phyloP scores from a whole-genome alignment of 768 basidiomycete genomes.

The Artomyces pyxidatus region DNA sequence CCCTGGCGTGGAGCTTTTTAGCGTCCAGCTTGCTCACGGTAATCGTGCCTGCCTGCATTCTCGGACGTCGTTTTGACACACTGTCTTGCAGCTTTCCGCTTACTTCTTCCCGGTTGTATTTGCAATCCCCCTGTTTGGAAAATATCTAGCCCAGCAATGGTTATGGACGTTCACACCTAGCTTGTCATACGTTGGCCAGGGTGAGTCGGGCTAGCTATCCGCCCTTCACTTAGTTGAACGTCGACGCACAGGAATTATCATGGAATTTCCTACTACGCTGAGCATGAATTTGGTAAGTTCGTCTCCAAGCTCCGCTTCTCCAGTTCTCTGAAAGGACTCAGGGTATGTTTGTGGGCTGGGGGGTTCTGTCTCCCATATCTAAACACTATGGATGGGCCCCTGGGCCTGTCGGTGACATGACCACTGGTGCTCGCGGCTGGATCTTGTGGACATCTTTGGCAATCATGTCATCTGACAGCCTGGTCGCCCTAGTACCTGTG shows the following conservation, averaged over 20 bases:
- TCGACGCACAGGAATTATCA: constrained; percentile 67
- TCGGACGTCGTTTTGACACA: neutral
- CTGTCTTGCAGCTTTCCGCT: constrained; percentile 54
- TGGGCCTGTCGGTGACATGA: constrained; percentile 82
- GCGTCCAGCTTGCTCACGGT: constrained; percentile 75
- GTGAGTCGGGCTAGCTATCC: constrained; percentile 25
- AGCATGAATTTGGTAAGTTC: constrained; percentile 79
- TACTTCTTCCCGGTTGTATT: constrained; percentile 90
- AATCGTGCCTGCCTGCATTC: neutral
- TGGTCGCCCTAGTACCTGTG: constrained; percentile 81
- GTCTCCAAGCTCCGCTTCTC: constrained; percentile 1
- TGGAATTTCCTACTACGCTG: constrained; percentile 92
- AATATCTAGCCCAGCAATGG: constrained; percentile 79
- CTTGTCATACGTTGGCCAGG: constrained; percentile 89
- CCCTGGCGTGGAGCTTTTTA: constrained; percentile 70
- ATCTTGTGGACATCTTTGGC: constrained; percentile 95
- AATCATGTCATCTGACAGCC: constrained; percentile 89
- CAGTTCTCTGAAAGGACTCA: constrained; percentile 21
- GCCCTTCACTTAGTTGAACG: neutral
- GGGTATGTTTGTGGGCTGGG: constrained; percentile 99
- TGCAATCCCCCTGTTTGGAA: constrained; percentile 79
- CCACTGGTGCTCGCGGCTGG: constrained; percentile 87
- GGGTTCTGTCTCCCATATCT: constrained; percentile 80
- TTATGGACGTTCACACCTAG: constrained; percentile 92
- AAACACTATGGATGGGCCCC: constrained; percentile 87